A percentile compares a stretch with the other conserved stretches of the same genome.
Conservation (phyloP, 148 eudicot species). For the Arctostaphylos glauca region DNA sequence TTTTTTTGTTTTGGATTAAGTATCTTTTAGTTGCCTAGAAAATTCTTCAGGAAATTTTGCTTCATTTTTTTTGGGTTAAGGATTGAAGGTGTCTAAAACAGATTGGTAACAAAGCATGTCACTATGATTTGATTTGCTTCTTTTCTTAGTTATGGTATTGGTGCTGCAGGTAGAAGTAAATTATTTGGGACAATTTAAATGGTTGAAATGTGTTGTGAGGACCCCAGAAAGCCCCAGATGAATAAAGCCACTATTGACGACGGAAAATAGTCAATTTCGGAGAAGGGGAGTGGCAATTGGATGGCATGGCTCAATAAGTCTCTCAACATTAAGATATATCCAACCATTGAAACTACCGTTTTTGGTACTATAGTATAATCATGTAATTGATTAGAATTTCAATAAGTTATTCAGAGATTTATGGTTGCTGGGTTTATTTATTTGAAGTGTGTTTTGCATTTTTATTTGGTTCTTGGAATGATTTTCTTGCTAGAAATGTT, state of each 20-base stretch:
- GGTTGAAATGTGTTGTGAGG: too few relatives aligned
- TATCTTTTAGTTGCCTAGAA: neutral
- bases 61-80: neutral
- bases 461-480: too few relatives aligned
- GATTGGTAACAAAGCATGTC: neutral
- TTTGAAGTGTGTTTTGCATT: too few relatives aligned
- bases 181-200: conserved; percentile 66
- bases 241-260: conserved; percentile 18
- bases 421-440: too few relatives aligned
- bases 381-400: neutral
- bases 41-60: neutral
- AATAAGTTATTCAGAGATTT: too few relatives aligned
- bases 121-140: neutral
- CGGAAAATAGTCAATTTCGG: conserved; percentile 24
- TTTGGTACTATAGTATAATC: neutral
- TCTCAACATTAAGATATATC: conserved; percentile 47
- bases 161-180: conserved; percentile 81
- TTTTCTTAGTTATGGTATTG: conserved; percentile 9
- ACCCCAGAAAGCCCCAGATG: too few relatives aligned
- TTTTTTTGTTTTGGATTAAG: neutral
- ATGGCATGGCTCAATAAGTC: conserved; percentile 86
- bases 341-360: conserved; percentile 40
- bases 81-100: neutral
- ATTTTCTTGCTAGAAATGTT: too few relatives aligned
- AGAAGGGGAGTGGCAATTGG: conserved; percentile 58